A percentile compares a stretch with the other conserved stretches of the same genome.
Evolutionary conservation across 2,329 filamentous ascomycete genomes (phyloP).

Genomic region (Pseudogymnoascus sp.): DNA sequence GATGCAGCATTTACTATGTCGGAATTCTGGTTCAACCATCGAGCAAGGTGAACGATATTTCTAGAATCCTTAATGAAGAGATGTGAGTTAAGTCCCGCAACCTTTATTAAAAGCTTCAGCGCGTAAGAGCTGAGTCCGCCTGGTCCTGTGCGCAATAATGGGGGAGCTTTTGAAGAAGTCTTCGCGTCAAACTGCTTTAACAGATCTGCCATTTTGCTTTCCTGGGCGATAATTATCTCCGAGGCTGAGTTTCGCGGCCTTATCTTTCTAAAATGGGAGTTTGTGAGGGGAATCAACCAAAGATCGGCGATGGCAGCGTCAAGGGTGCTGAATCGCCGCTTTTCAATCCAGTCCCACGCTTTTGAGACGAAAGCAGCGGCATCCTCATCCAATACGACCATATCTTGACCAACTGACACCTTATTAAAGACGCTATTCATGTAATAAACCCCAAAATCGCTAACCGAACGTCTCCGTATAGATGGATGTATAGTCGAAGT

Average conservation of each 20-base stretch:
- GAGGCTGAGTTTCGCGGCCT: conserved; percentile 11
- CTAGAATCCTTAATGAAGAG: conserved; percentile 12
- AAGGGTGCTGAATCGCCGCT: neutral
- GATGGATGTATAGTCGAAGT: neutral
- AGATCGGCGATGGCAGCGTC: neutral
- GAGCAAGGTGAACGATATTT: conserved; percentile 11
- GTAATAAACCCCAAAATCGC: neutral
- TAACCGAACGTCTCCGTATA: neutral
- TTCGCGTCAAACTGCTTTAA: conserved; percentile 15
- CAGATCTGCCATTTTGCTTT: conserved; percentile 12
- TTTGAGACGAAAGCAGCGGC: neutral
- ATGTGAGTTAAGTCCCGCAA: neutral
- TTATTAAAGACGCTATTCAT: neutral
- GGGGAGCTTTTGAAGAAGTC: conserved; percentile 1
- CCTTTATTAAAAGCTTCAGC: neutral
- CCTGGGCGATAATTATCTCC: conserved; percentile 11
- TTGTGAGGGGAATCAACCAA: conserved; percentile 9
- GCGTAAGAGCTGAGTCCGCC: neutral
- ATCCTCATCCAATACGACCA: neutral
- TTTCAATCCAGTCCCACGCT: neutral
- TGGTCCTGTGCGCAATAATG: conserved; percentile 11
- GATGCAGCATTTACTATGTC: neutral
- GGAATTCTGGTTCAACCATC: conserved; percentile 14
- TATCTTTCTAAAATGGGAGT: conserved; percentile 19
- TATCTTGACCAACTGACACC: neutral